Evolutionary conservation across 78 protist species (phyloP), one percentile per base, ranked within the genome.

Genomic region (Dictyostelium firmibasis): DNA sequence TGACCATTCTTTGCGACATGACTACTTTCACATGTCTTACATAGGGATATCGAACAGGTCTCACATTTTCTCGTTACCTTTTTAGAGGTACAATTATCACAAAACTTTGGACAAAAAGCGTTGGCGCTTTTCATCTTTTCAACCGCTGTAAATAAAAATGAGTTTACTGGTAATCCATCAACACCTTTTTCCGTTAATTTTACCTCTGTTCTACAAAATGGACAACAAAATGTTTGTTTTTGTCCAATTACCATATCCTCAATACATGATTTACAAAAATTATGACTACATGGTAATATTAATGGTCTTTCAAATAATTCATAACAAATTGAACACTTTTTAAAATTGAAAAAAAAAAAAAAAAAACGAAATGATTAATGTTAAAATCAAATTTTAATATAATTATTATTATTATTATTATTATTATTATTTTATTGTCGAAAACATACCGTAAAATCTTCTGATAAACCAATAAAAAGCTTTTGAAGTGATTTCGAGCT

Each of bases 291-390:
- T 23, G 94, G 79, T 81, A 89, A 81, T 44, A 75, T 50, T 18
- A 89, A 23, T 69, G 94, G 94, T 89, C 74, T 89, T 18, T 89
- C 79, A 67, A 89, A 81, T 64, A 89, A 76, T 29, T 89, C 94
- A 67, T 79, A 89, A 50, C 94, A 89, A 43, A 89, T 84, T 25
- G 94, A 84, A 20, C 94, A 89, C 94, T 89, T 13, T 53, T 14
- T 50, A 8, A 8, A 1, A 50, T 18, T 8, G 3, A 57, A 57
- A 44, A 44, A 44, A 9, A 44, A 44, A 44, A 44, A 44, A 44
- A 10, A 44, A 44, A 44, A 50, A 44, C 2, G 53, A 44, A 11
- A 23, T 69, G 33, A 53, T 18, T 31, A 20, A 25, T 57, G 36
- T 14, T 27, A 75, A 20, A 16, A 50, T 0, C 10, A 50, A 50